Percentiles rank a stretch among this genome's conserved stretches.
Conservation (phyloP, 345 rosid genomes). For the Eucalyptus curtisii region DNA sequence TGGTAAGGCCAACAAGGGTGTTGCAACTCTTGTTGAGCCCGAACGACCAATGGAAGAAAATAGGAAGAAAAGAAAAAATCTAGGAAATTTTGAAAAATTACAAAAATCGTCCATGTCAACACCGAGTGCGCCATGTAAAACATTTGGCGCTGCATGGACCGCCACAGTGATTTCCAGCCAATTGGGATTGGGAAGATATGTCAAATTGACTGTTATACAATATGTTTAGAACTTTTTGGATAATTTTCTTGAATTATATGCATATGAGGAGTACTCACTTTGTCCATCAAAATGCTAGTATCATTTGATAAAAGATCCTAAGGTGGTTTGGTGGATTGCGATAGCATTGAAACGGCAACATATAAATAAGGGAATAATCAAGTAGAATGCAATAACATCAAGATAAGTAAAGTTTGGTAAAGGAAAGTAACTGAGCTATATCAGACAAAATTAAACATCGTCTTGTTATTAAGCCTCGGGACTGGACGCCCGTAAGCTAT, state of each 20-base stretch:
- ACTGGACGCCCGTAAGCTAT: fast-evolving
- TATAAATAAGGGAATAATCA: not conserved
- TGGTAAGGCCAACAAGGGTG: too few species aligned
- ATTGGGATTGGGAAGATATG: too few species aligned
- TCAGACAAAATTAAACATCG: not conserved
- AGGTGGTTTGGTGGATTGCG: not conserved
- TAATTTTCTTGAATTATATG: too few species aligned
- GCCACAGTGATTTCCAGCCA: too few species aligned
- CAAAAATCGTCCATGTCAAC: fast-evolving
- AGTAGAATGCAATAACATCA: not conserved
- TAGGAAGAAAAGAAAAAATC: too few species aligned
- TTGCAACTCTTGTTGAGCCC: fast-evolving
- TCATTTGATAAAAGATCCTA: not conserved
- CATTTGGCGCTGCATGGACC: fast-evolving
- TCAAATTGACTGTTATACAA: too few species aligned
- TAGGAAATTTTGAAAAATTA: too few species aligned
- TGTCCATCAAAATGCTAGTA: too few species aligned
- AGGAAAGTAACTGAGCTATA: not conserved
- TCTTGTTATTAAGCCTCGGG: not conserved
- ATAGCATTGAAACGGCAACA: not conserved
- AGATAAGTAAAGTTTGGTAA: not conserved
- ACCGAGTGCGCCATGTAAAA: fast-evolving
- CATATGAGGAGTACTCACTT: too few species aligned
- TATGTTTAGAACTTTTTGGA: too few species aligned
- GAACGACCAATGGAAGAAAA: too few species aligned